Percentiles rank a stretch among this genome's conserved stretches.
Evolutionary conservation across 2,329 filamentous ascomycete genomes (phyloP).

Genomic region (Fusarium haematococcum): DNA sequence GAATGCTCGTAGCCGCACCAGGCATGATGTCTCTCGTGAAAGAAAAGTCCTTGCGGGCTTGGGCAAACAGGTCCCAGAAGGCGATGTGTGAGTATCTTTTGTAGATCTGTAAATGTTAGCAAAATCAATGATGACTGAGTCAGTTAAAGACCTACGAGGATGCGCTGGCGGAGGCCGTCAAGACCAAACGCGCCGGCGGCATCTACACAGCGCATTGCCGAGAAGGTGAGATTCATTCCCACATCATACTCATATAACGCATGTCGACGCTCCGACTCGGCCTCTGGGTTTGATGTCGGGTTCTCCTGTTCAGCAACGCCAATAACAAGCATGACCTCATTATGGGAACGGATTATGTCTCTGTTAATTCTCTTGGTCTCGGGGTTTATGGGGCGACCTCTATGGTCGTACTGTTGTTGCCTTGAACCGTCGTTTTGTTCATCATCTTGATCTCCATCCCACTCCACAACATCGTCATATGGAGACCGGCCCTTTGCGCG

Average conservation of each 20-base stretch:
- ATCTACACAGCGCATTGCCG: conserved; percentile 50
- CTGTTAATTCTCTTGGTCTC: conserved; percentile 67
- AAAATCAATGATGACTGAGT: neutral
- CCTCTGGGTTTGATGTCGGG: conserved; percentile 52
- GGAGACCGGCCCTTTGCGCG: conserved; percentile 66
- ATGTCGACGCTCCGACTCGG: conserved; percentile 57
- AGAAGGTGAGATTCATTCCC: conserved; percentile 54
- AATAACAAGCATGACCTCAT: conserved; percentile 73
- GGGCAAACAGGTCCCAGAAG: conserved; percentile 58
- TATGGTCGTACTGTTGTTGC: conserved; percentile 65
- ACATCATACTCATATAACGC: conserved; percentile 60
- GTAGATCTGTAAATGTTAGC: conserved; percentile 59
- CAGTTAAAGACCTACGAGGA: conserved; percentile 57
- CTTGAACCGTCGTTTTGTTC: conserved; percentile 44
- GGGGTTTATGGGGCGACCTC: conserved; percentile 67
- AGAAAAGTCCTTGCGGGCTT: conserved; percentile 45
- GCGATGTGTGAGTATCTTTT: conserved; percentile 61
- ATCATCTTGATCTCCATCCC: conserved; percentile 51
- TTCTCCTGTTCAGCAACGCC: conserved; percentile 71
- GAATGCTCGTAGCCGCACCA: conserved; percentile 47
- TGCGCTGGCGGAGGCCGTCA: conserved; percentile 64
- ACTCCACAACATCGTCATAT: conserved; percentile 67
- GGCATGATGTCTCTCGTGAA: conserved; percentile 48
- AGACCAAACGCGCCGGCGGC: conserved; percentile 64
- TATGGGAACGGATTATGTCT: conserved; percentile 69